A percentile compares a stretch with the other conserved stretches of the same genome.
Conservation (phyloP, 208 protist genomes). For the Zelonia costaricensis region DNA sequence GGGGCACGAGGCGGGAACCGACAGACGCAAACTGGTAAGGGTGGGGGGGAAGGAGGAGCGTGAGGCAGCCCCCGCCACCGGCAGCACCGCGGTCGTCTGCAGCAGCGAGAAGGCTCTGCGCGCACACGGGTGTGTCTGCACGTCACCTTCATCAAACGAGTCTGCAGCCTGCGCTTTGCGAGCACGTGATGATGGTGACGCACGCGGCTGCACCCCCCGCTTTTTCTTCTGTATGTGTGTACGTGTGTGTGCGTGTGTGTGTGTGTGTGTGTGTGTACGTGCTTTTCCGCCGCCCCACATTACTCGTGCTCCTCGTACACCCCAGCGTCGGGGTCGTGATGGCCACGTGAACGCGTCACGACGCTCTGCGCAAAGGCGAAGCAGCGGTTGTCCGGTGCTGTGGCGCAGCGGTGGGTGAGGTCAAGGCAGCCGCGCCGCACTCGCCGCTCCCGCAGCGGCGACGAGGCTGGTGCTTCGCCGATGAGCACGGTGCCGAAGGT, state of each 20-base stretch:
- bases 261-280: not conserved
- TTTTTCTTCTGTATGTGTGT: not conserved
- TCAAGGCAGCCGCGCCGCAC: slow-evolving; percentile 27
- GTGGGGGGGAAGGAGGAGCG: not conserved
- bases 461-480: slow-evolving; percentile 25
- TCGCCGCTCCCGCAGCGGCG: slow-evolving; percentile 21
- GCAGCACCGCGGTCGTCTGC: no score
- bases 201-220: no score
- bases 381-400: slow-evolving; percentile 31
- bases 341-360: slow-evolving; percentile 1
- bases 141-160: no score
- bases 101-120: no score
- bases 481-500: slow-evolving; percentile 82
- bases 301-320: not conserved
- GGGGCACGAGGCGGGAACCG: no score
- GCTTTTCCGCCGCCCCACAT: not conserved
- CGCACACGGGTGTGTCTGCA: no score
- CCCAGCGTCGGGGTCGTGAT: slow-evolving; percentile 1
- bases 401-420: slow-evolving; percentile 31
- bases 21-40: not conserved
- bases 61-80: no score
- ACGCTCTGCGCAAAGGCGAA: slow-evolving; percentile 30
- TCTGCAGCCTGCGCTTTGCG: no score
- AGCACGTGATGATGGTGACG: no score
- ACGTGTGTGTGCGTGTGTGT: not conserved